Evolutionary conservation across 352 stramenopile species (phyloP).

Genomic region (Globisporangium heterothallicum): DNA sequence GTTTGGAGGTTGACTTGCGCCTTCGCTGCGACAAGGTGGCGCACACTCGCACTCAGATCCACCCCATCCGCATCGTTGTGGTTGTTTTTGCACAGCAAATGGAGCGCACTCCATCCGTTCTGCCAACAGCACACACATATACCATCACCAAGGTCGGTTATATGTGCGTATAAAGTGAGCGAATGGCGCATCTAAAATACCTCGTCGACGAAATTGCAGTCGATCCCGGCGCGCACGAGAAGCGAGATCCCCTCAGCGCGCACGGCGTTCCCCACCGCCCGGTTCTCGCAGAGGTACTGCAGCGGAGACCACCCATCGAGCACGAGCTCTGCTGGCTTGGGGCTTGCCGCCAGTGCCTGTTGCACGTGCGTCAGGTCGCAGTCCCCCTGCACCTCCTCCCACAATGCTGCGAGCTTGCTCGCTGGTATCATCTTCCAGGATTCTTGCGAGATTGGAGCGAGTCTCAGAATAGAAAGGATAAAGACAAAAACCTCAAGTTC

Average conservation of each 20-base stretch:
- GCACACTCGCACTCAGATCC: conserved; percentile 34
- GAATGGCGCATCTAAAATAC: conserved; percentile 13
- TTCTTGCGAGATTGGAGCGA: no score
- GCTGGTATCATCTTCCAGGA: neutral
- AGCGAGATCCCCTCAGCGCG: conserved; percentile 35
- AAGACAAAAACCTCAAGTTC: no score
- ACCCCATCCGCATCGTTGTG: conserved; percentile 15
- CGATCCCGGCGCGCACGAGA: conserved; percentile 33
- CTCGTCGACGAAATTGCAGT: conserved; percentile 63
- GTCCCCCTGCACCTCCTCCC: conserved; percentile 65
- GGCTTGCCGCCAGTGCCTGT: conserved; percentile 21
- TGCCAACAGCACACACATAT: conserved; percentile 14
- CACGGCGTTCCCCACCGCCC: conserved; percentile 25
- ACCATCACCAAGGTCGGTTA: neutral
- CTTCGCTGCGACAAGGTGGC: conserved; percentile 33
- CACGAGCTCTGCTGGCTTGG: conserved; percentile 5
- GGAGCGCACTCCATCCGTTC: conserved; percentile 62
- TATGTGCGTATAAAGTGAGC: neutral
- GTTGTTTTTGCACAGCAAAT: conserved; percentile 67
- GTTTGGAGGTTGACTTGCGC: conserved; percentile 34
- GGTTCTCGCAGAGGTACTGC: conserved; percentile 72
- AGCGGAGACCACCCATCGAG: conserved; percentile 77
- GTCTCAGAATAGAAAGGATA: no score
- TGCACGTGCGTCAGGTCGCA: conserved; percentile 40
- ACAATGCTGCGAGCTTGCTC: conserved; percentile 24